These are phyloP conservation scores for Phanerochaete sordida DNA, from an alignment of 768 basidiomycete species.

Conservation along the genomic window DNA sequence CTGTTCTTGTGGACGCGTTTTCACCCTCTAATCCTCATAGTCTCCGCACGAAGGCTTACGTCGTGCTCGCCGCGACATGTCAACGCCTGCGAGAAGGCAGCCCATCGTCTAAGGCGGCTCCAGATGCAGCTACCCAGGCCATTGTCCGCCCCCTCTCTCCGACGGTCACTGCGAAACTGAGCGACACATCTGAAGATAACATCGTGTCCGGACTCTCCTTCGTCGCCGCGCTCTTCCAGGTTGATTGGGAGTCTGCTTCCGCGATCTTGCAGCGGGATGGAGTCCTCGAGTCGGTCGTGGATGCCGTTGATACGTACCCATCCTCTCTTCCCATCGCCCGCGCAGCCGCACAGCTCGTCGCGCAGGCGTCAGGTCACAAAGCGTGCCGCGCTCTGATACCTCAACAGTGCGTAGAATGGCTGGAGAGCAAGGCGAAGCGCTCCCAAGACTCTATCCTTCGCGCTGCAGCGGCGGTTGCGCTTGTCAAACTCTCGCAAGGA, in stretches of 20 bases:
- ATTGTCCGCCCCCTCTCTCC: constrained; percentile 51
- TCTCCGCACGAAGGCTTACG: constrained; percentile 62
- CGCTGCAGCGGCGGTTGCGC: constrained; percentile 65
- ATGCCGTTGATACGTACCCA: constrained; percentile 64
- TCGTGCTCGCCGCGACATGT: constrained; percentile 66
- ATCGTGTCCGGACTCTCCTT: constrained; percentile 59
- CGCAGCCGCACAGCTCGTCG: constrained; percentile 69
- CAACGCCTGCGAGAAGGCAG: constrained; percentile 47
- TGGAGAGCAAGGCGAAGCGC: constrained; percentile 54
- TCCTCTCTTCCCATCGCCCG: constrained; percentile 46
- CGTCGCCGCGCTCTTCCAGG: constrained; percentile 77
- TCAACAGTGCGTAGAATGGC: constrained; percentile 59
- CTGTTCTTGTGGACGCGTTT: constrained; percentile 49
- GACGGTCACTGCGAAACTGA: constrained; percentile 44
- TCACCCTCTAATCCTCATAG: constrained; percentile 40
- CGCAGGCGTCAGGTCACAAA: constrained; percentile 76
- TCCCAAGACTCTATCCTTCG: constrained; percentile 43
- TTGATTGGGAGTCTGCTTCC: constrained; percentile 69
- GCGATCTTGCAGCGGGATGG: constrained; percentile 63
- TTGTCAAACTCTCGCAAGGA: constrained; percentile 75
- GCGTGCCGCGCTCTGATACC: constrained; percentile 60
- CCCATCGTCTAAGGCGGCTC: constrained; percentile 32
- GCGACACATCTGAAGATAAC: constrained; percentile 51
- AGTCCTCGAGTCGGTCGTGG: constrained; percentile 59
- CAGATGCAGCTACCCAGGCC: constrained; percentile 45